Base-by-base conservation (phyloP, 1,284 basidiomycete genomes). In the Cystobasidiaceae sp. region DNA sequence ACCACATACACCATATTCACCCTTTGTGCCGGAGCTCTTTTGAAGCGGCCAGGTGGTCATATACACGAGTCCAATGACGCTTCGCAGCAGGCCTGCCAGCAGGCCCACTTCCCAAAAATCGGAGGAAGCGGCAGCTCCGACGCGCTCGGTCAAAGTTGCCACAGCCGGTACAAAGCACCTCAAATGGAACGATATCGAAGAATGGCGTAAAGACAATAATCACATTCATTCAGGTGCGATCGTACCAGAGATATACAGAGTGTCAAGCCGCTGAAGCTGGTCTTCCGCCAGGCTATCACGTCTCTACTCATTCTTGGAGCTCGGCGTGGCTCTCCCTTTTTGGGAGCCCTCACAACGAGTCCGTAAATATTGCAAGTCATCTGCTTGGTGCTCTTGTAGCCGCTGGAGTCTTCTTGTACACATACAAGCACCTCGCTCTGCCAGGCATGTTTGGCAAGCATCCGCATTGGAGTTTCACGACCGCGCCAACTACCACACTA, bases 331-430 rank as follows among this genome's bases (percentile, higher is more conserved):
- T 46, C 28, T 50, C 48, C 27, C 58, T 60, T 21, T 23, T 59
- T 13, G 56, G 57, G 21, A 23, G 43, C 23, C 57, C 58, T 9
- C 70, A 71, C 56, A 70, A 68, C 45, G 71, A 72, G 50, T 66
- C 68, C 8, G 69, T 72, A 63, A 74, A 74, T 62, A 73, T 74
- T 21, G 27, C 51, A 13, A 66, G 62, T 8, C 67, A 68, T 37
- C 41, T 63, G 11, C 41, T 68, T 4, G 67, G 59, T 7, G 66
- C 66, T 41, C n/a, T 54, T 11, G 37, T 59, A 15, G 55, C 63
- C 23, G 33, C 44, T 32, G 27, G 34, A 2, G 13, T 50, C n/a
- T 33, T 66, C 30, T 3, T 66, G 1, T 66, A 66, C 30, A 56
- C 57, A n/a, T 64, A 46, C 43, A 49, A 43, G 30, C 61, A 64